A percentile compares a stretch with the other conserved stretches of the same genome.
phyloP scores from a whole-genome alignment of 2,329 filamentous ascomycete genomes.

The Nigrospora oryzae region DNA sequence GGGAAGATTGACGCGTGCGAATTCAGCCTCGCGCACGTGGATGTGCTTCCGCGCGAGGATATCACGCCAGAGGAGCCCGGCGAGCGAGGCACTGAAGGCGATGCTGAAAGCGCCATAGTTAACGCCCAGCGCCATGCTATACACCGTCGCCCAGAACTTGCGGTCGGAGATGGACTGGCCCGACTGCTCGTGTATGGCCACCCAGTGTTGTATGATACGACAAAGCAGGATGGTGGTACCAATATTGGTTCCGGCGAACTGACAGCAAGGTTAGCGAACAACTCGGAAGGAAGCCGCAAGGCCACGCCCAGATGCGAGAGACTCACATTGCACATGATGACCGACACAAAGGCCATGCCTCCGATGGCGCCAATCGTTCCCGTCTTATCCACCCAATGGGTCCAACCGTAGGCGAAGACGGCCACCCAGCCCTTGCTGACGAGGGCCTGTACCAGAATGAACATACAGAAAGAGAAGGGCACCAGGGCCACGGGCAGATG shows the following conservation, averaged over 20 bases:
- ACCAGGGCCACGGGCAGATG: constrained; percentile 62
- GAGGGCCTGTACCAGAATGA: constrained; percentile 63
- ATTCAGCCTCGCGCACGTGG: constrained; percentile 52
- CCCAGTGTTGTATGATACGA: constrained; percentile 62
- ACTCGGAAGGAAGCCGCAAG: too few species aligned
- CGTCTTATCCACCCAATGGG: constrained; percentile 62
- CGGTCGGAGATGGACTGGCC: constrained; percentile 48
- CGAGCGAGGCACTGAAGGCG: constrained; percentile 63
- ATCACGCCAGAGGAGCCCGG: constrained; percentile 64
- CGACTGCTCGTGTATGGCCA: constrained; percentile 39
- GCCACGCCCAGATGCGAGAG: neutral
- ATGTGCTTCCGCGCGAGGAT: constrained; percentile 64
- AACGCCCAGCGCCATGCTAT: constrained; percentile 66
- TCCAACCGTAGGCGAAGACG: constrained; percentile 66
- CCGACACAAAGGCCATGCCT: constrained; percentile 66
- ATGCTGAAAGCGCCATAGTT: constrained; percentile 70
- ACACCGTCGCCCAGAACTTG: constrained; percentile 66
- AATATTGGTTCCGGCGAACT: constrained; percentile 73
- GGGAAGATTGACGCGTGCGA: constrained; percentile 59
- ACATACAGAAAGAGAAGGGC: constrained; percentile 68
- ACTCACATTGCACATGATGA: constrained; percentile 64
- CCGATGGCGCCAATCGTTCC: constrained; percentile 61
- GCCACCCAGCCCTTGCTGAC: constrained; percentile 69
- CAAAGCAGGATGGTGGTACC: constrained; percentile 67
- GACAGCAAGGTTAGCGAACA: neutral